These are phyloP conservation scores for Penicillium soppii DNA, from an alignment of 495 filamentous ascomycete species.

Conservation along the genomic window DNA sequence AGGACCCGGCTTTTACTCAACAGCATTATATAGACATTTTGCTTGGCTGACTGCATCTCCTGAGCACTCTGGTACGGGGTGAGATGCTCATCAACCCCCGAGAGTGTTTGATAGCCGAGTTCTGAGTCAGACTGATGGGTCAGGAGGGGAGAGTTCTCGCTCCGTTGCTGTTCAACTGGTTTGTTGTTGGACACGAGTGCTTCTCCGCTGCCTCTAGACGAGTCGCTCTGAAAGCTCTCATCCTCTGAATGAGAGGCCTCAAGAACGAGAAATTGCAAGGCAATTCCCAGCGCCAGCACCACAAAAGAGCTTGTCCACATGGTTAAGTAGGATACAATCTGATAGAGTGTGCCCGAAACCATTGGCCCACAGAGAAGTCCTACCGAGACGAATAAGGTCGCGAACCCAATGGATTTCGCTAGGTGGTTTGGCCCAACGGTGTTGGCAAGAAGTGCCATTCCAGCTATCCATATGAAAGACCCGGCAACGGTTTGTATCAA, in stretches of 20 bases:
- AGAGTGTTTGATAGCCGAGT: too few relatives aligned
- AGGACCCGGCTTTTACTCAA: background rate
- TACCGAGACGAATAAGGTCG: constrained; percentile 13
- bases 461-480: constrained; percentile 27
- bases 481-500: constrained; percentile 21
- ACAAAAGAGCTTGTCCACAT: constrained; percentile 24
- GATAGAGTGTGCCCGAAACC: constrained; percentile 17
- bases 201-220: too few relatives aligned
- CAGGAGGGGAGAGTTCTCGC: too few relatives aligned
- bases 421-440: constrained; percentile 14
- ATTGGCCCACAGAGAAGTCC: constrained; percentile 25
- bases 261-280: too few relatives aligned
- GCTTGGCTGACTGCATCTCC: too few relatives aligned
- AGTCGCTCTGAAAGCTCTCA: too few relatives aligned
- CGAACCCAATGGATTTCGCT: constrained; percentile 20
- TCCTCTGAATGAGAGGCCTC: too few relatives aligned
- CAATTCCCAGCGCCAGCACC: constrained; percentile 16
- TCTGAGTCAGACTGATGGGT: too few relatives aligned
- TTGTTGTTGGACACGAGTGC: too few relatives aligned
- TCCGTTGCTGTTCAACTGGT: too few relatives aligned
- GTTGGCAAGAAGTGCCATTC: constrained; percentile 23
- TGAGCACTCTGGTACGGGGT: too few relatives aligned
- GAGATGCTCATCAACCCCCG: too few relatives aligned
- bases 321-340: constrained; percentile 24
- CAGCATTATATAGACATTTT: constrained; percentile 1